Percentiles rank a stretch among this genome's conserved stretches.
These are phyloP conservation scores for Paspalum vaginatum DNA, from an alignment of 176 grass and related monocot species.

Conservation along the genomic window DNA sequence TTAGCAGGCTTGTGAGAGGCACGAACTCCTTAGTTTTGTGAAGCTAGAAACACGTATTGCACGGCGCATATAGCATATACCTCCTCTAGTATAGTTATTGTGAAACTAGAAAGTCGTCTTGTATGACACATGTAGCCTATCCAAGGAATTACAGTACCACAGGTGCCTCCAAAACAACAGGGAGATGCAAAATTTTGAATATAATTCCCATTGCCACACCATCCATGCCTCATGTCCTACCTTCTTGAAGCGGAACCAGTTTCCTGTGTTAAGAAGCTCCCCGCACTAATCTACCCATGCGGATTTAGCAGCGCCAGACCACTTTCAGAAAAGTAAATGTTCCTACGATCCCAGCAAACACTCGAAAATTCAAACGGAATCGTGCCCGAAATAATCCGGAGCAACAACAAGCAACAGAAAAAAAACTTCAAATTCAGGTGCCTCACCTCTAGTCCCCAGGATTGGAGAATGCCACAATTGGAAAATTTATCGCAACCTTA, in stretches of 20 bases:
- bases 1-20: no score
- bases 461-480: no score
- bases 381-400: not conserved
- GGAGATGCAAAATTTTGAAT: slow-evolving; percentile 4
- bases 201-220: not conserved
- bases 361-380: slow-evolving; percentile 8
- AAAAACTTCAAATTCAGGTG: not conserved
- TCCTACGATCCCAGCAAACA: not conserved
- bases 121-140: not conserved
- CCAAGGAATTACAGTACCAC: slow-evolving; percentile 26
- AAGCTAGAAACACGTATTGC: not conserved
- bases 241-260: slow-evolving; percentile 23
- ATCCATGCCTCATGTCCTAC: slow-evolving; percentile 28
- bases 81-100: no score
- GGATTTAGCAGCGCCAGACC: slow-evolving; percentile 9
- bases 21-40: slow-evolving; percentile 3
- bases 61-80: no score
- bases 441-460: slow-evolving; percentile 39
- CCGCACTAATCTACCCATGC: slow-evolving; percentile 24
- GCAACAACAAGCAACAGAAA: not conserved
- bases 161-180: not conserved
- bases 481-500: no score
- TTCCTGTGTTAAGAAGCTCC: not conserved
- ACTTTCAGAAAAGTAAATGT: slow-evolving; percentile 7
- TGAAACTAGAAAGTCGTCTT: not conserved